These are phyloP conservation scores for Phytophthora sp. DNA, from an alignment of 352 stramenopile genomes.

Conservation along the genomic window DNA sequence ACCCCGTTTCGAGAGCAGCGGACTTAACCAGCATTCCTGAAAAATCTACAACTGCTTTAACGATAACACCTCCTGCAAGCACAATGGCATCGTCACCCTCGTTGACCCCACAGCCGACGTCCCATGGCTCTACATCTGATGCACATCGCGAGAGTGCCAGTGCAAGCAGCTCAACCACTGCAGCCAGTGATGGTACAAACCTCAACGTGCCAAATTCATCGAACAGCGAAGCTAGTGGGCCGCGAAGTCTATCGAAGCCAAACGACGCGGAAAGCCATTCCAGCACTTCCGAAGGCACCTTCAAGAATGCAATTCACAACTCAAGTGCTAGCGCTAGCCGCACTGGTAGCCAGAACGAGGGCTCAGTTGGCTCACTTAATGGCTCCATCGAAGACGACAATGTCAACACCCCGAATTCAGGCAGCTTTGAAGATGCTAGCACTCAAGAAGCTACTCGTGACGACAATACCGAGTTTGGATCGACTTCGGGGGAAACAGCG, in stretches of 20 bases:
- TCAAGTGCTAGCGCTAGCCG: neutral
- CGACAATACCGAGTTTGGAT: conserved; percentile 1
- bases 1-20: no score
- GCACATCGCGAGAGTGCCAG: no score
- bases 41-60: neutral
- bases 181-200: no score
- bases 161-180: no score
- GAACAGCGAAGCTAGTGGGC: neutral
- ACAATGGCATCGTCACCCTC: neutral
- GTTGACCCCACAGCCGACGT: neutral
- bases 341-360: neutral
- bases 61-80: neutral
- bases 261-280: neutral
- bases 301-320: neutral
- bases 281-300: neutral
- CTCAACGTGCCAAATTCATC: neutral
- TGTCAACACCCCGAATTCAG: neutral
- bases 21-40: no score
- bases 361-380: neutral
- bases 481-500: neutral
- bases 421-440: neutral
- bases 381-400: neutral
- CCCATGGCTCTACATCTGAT: neutral
- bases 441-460: neutral
- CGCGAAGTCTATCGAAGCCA: neutral